Conservation (phyloP, 768 basidiomycete species). For the Trametes maxima region DNA sequence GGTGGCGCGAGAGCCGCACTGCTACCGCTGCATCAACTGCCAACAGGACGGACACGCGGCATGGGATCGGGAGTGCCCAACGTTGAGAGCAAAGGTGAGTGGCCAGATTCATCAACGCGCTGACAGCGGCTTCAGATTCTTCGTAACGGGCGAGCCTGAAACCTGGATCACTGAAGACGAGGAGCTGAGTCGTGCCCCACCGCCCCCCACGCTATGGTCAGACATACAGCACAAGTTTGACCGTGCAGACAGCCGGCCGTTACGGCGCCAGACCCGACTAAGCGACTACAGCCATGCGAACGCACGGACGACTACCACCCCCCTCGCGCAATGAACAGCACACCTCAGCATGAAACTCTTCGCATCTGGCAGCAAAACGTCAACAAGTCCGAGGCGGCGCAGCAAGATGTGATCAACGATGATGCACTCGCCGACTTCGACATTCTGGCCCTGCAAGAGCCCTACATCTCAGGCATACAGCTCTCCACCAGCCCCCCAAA, state of each 20-base stretch:
- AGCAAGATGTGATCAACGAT: constrained; percentile 24
- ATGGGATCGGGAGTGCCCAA: constrained; percentile 31
- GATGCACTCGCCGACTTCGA: constrained; percentile 27
- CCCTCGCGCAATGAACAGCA: neutral
- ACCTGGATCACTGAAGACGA: constrained; percentile 3
- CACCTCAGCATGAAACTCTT: neutral
- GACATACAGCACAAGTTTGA: constrained; percentile 3
- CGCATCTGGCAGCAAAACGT: constrained; percentile 35
- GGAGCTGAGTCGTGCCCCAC: neutral
- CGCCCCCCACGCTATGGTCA: constrained; percentile 11
- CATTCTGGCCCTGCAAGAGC: constrained; percentile 44
- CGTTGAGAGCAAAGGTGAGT: neutral
- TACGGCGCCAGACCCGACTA: neutral
- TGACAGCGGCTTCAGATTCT: constrained; percentile 12
- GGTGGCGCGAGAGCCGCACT: neutral
- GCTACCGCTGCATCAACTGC: constrained; percentile 32
- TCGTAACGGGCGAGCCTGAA: neutral
- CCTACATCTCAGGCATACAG: constrained; percentile 31
- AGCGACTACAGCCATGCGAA: neutral
- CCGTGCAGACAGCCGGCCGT: neutral
- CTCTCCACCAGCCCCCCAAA: constrained; percentile 18
- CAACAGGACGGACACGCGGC: constrained; percentile 31
- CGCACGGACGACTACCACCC: neutral
- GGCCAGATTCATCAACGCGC: neutral
- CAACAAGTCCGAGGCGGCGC: constrained; percentile 28